phyloP scores from a whole-genome alignment of 2,329 filamentous ascomycete species.

The Colletotrichum lini region DNA sequence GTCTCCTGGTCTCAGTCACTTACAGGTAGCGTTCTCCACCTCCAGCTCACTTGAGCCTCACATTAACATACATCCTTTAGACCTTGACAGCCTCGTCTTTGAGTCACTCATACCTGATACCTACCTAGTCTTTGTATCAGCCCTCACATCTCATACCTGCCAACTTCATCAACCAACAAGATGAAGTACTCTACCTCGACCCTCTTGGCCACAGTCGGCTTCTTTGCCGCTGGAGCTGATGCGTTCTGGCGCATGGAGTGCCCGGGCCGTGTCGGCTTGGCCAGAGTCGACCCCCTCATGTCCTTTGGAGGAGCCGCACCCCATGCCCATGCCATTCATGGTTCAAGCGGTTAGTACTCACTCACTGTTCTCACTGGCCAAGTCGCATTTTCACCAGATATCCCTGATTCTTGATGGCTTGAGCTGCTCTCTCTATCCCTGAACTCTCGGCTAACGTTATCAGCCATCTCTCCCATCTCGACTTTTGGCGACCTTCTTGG shows the following conservation, averaged over 20 bases:
- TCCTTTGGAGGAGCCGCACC: conserved; percentile 69
- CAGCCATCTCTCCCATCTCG: conserved; percentile 76
- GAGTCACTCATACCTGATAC: conserved; percentile 31
- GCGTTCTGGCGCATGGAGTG: conserved; percentile 96
- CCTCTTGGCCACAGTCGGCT: conserved; percentile 1
- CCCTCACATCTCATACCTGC: background rate
- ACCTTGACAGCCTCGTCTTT: conserved; percentile 48
- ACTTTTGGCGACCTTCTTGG: conserved; percentile 69
- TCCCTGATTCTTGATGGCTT: background rate
- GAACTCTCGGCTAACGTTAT: conserved; percentile 41
- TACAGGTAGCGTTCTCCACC: too few relatives aligned
- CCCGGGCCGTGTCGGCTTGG: conserved; percentile 77
- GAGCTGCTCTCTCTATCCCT: background rate
- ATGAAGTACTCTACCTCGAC: conserved; percentile 29
- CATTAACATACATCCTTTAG: conserved; percentile 16
- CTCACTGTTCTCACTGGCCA: background rate
- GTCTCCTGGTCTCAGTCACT: too few relatives aligned
- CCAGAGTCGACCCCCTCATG: conserved; percentile 84
- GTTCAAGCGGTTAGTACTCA: conserved; percentile 74
- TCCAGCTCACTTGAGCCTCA: conserved; percentile 5
- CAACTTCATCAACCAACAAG: conserved; percentile 43
- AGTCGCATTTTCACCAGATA: background rate
- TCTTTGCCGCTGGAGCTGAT: conserved; percentile 53
- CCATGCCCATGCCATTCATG: conserved; percentile 84
- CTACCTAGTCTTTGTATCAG: conserved; percentile 37